Percentiles rank a stretch among this genome's conserved stretches.
Conservation (phyloP, 345 rosid genomes). For the Salix viminalis region DNA sequence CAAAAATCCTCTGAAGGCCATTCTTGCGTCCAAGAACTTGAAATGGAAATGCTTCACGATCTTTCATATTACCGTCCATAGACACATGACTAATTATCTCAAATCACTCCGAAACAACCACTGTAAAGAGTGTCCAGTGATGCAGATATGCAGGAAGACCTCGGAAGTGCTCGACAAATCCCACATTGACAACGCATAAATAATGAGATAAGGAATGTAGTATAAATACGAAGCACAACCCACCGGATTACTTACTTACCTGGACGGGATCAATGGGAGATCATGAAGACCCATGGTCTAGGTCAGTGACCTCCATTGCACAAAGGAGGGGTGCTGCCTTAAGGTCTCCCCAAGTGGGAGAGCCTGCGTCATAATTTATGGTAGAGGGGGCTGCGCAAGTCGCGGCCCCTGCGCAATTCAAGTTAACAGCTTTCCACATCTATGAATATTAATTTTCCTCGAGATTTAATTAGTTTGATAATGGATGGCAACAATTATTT, state of each 20-base stretch:
- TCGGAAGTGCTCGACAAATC: neutral
- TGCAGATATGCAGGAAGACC: neutral
- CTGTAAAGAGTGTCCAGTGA: neutral
- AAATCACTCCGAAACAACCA: neutral
- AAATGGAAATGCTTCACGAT: neutral
- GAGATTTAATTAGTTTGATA: no score
- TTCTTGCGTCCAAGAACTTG: neutral
- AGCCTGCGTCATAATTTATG: no score
- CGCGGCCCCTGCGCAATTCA: neutral
- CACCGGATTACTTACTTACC: neutral
- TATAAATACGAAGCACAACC: neutral
- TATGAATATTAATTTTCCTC: no score
- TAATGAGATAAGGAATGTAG: no score
- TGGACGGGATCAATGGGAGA: conserved; percentile 23
- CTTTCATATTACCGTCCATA: neutral
- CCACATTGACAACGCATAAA: neutral
- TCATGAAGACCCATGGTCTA: conserved; percentile 8
- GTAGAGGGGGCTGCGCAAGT: no score
- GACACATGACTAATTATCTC: neutral
- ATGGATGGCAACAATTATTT: no score
- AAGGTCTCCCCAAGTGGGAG: no score
- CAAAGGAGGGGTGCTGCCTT: neutral
- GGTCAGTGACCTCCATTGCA: conserved; percentile 23
- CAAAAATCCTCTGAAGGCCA: neutral
- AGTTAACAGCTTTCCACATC: no score